These are phyloP conservation scores for Xerocomellus chrysenteron DNA, from an alignment of 768 basidiomycete species.

Conservation along the genomic window DNA sequence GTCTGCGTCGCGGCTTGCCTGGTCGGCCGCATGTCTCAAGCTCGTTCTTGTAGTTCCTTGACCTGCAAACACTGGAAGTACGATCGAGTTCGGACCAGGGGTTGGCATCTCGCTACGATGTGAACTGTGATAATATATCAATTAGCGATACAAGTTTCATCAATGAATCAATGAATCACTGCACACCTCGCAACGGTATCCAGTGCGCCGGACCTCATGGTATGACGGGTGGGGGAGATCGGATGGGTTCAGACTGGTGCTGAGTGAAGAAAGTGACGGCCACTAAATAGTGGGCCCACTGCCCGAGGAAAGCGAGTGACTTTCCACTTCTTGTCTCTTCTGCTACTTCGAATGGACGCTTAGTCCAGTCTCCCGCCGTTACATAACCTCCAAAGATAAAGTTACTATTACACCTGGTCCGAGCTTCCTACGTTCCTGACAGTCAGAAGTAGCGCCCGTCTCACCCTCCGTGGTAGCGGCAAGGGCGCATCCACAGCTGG, in stretches of 20 bases:
- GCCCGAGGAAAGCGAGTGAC: constrained; percentile 17
- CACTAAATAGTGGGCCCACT: constrained; percentile 14
- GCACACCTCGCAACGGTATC: constrained; percentile 7
- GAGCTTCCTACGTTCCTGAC: constrained; percentile 16
- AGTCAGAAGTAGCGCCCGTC: constrained; percentile 5
- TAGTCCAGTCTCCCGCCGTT: constrained; percentile 13
- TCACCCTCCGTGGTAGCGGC: background rate
- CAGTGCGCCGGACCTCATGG: background rate
- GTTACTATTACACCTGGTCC: constrained; percentile 22
- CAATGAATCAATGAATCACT: background rate
- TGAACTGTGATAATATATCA: background rate
- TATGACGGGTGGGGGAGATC: background rate
- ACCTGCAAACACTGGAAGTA: constrained; percentile 55
- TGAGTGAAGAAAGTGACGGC: background rate
- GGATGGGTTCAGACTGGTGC: constrained; percentile 1
- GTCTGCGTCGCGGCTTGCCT: constrained; percentile 42
- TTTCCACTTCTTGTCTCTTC: constrained; percentile 23
- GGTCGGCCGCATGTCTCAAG: constrained; percentile 32
- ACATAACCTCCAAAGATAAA: constrained; percentile 27
- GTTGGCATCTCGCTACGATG: constrained; percentile 2
- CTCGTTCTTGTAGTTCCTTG: constrained; percentile 46
- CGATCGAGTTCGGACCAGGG: constrained; percentile 7
- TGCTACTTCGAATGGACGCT: constrained; percentile 15
- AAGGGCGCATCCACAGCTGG: background rate
- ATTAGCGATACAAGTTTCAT: background rate